Conservation (phyloP, 768 basidiomycete species). For the Hygrocybe punicea region DNA sequence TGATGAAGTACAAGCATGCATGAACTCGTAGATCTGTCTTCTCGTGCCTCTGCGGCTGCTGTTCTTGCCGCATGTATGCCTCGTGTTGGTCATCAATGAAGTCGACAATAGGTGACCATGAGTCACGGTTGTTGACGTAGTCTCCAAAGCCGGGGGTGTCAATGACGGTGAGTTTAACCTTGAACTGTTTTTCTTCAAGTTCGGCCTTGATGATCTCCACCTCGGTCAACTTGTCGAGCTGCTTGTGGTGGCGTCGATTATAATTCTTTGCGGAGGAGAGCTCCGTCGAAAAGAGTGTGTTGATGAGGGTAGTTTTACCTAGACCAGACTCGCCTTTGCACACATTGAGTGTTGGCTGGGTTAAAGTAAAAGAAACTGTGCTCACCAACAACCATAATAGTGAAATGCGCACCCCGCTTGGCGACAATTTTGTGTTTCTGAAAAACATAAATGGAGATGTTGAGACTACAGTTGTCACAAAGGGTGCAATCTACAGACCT, state of each 20-base stretch:
- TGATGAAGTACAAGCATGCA: slow-evolving; percentile 95
- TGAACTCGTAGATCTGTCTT: slow-evolving; percentile 96
- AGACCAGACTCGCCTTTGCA: slow-evolving; percentile 87
- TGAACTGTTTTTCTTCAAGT: slow-evolving; percentile 98
- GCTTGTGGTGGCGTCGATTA: slow-evolving; percentile 82
- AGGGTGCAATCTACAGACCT: slow-evolving; percentile 50
- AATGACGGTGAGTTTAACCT: slow-evolving; percentile 98
- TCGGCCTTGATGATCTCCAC: slow-evolving; percentile 99
- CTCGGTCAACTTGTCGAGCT: slow-evolving; percentile 97
- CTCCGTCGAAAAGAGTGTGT: slow-evolving; percentile 98
- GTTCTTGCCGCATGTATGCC: slow-evolving; percentile 96
- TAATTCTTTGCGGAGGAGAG: slow-evolving; percentile 91
- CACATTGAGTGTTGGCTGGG: slow-evolving; percentile 5
- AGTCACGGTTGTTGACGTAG: slow-evolving; percentile 99
- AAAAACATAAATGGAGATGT: slow-evolving; percentile 13
- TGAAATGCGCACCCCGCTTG: slow-evolving; percentile 95
- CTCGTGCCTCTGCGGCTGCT: slow-evolving; percentile 92
- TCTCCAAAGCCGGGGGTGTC: slow-evolving; percentile 99
- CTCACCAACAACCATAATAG: slow-evolving; percentile 98
- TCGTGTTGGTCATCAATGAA: slow-evolving; percentile 97
- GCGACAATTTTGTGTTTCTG: slow-evolving; percentile 99
- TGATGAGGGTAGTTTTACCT: slow-evolving; percentile 96
- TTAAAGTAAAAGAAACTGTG: slow-evolving; percentile 4
- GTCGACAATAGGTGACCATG: slow-evolving; percentile 97
- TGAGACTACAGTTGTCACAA: neutral